phyloP scores from a whole-genome alignment of 345 rosid genomes.

The Eucalyptus shirleyi region DNA sequence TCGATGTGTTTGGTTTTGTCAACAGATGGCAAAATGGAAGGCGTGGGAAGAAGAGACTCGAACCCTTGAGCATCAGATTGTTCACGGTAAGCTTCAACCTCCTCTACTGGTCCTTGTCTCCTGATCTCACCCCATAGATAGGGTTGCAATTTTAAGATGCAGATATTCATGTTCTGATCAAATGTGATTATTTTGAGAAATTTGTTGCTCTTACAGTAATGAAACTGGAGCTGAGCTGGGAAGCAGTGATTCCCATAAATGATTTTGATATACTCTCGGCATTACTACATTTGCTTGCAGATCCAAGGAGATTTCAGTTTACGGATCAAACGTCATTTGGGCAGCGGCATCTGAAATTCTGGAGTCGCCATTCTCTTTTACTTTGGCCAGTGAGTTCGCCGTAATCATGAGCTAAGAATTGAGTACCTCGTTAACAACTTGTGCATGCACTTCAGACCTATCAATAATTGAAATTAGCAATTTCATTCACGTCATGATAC shows the following conservation, averaged over 20 bases:
- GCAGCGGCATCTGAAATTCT: constrained; percentile 1
- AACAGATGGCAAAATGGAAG: constrained; percentile 15
- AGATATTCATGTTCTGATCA: not conserved
- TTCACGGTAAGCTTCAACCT: not conserved
- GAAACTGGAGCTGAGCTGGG: not conserved
- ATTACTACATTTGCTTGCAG: not conserved
- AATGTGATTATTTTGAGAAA: not conserved
- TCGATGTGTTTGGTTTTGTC: not conserved
- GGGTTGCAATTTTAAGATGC: not conserved
- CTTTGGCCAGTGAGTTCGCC: constrained; percentile 8
- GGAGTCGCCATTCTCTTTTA: not conserved
- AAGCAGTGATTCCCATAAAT: not conserved
- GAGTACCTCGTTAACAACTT: not conserved
- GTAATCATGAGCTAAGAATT: not conserved
- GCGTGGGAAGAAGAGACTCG: constrained; percentile 18
- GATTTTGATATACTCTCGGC: not conserved
- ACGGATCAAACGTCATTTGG: constrained; percentile 5
- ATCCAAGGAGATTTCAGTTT: constrained; percentile 13
- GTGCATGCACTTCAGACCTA: not conserved
- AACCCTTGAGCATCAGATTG: constrained; percentile 4
- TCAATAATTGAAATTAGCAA: not conserved
- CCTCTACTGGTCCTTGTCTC: not conserved
- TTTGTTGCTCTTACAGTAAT: not conserved
- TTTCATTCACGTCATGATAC: not conserved
- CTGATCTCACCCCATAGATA: not conserved